A percentile compares a stretch with the other conserved stretches of the same genome.
phyloP scores from a whole-genome alignment of 768 basidiomycete species.

The Vishniacozyma victoriae region DNA sequence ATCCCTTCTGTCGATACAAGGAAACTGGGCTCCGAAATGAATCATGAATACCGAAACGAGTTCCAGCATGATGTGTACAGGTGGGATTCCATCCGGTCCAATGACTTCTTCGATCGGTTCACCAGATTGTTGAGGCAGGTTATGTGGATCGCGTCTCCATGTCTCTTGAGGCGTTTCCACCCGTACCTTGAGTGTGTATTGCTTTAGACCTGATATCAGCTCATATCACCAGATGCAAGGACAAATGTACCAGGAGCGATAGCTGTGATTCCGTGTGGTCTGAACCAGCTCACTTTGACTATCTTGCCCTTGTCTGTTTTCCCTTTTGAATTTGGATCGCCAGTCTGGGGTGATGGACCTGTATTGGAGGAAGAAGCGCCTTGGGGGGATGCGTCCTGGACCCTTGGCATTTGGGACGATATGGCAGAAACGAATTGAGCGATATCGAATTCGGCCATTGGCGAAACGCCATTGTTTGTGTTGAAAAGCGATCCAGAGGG shows the following conservation, averaged over 20 bases:
- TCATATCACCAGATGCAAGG: neutral
- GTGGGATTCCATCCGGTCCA: slow-evolving; percentile 15
- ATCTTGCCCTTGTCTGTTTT: slow-evolving; percentile 7
- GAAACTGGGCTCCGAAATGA: slow-evolving; percentile 28
- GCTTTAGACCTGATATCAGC: slow-evolving; percentile 11
- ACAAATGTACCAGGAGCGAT: slow-evolving; percentile 4
- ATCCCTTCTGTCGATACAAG: slow-evolving; percentile 14
- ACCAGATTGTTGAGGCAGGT: slow-evolving; percentile 4
- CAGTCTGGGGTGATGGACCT: neutral
- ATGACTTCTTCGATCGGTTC: slow-evolving; percentile 8
- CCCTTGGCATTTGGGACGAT: neutral
- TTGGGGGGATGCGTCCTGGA: neutral
- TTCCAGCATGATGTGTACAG: slow-evolving; percentile 13
- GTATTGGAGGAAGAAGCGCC: neutral
- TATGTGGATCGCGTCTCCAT: slow-evolving; percentile 2
- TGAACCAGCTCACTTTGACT: slow-evolving; percentile 28
- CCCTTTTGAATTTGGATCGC: neutral
- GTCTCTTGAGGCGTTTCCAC: slow-evolving; percentile 9
- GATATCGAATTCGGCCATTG: neutral
- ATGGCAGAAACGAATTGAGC: neutral
- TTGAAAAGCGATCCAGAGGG: too few relatives aligned
- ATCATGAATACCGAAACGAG: slow-evolving; percentile 24
- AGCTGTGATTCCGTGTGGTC: slow-evolving; percentile 31
- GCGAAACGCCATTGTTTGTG: neutral
- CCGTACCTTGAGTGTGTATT: slow-evolving; percentile 21